These are phyloP conservation scores for Scorias spongiosa DNA, from an alignment of 2,329 filamentous ascomycete genomes.

Conservation along the genomic window DNA sequence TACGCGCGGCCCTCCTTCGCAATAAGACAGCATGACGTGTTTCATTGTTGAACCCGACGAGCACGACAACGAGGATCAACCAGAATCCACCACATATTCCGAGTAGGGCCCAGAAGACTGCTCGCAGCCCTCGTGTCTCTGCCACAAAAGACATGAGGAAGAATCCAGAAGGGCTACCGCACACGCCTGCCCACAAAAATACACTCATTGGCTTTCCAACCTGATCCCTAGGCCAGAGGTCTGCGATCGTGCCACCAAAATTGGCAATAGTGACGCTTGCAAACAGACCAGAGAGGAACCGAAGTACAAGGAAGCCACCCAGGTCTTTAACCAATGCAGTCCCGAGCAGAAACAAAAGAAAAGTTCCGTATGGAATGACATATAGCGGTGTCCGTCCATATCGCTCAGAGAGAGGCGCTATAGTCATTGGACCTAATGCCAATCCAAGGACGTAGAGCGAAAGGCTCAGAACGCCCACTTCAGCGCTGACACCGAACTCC, in stretches of 20 bases:
- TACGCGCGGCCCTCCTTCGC: slow-evolving; percentile 14
- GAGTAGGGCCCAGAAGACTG: no score
- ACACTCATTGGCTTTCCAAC: slow-evolving; percentile 27
- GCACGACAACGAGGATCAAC: slow-evolving; percentile 10
- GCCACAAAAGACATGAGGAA: no score
- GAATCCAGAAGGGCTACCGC: slow-evolving; percentile 16
- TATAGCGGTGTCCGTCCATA: slow-evolving; percentile 9
- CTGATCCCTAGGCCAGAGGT: slow-evolving; percentile 33
- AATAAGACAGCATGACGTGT: slow-evolving; percentile 32
- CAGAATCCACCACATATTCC: no score
- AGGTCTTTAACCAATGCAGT: slow-evolving; percentile 29
- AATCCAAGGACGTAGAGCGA: slow-evolving; percentile 33
- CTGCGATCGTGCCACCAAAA: slow-evolving; percentile 27
- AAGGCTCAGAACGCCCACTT: slow-evolving; percentile 29
- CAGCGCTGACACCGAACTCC: slow-evolving; percentile 26
- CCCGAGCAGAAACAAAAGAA: slow-evolving; percentile 27
- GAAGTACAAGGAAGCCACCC: slow-evolving; percentile 26
- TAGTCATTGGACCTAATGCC: slow-evolving; percentile 18
- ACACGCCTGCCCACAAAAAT: slow-evolving; percentile 31
- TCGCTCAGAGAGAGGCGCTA: slow-evolving; percentile 8
- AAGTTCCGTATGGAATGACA: slow-evolving; percentile 24
- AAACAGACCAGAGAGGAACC: slow-evolving; percentile 31
- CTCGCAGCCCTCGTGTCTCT: no score
- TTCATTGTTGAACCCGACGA: slow-evolving; percentile 24
- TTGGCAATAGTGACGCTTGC: slow-evolving; percentile 30